Evolutionary conservation across 2,329 filamentous ascomycete species (phyloP).

Genomic region (Monosporascus cannonballus): DNA sequence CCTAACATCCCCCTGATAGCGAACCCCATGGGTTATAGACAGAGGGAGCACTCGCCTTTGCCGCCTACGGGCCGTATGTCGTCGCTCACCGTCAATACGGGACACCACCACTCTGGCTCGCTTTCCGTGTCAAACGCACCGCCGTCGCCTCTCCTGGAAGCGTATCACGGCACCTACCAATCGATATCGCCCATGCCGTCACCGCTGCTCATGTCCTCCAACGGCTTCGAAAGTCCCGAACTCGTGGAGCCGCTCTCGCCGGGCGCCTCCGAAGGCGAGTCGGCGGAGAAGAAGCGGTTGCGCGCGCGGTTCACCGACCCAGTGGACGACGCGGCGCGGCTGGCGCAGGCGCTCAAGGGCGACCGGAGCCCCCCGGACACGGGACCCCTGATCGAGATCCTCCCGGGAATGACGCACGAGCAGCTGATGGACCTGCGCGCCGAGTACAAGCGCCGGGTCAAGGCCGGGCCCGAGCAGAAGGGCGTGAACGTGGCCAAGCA

Average conservation of each 20-base stretch:
- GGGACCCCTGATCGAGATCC: slow-evolving; percentile 70
- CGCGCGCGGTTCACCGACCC: slow-evolving; percentile 80
- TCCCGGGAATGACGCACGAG: slow-evolving; percentile 78
- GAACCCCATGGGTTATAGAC: slow-evolving; percentile 29
- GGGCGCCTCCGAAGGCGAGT: slow-evolving; percentile 42
- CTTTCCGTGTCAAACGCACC: slow-evolving; percentile 54
- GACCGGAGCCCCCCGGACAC: slow-evolving; percentile 59
- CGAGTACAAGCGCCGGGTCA: slow-evolving; percentile 88
- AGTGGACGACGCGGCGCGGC: slow-evolving; percentile 66
- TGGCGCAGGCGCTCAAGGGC: slow-evolving; percentile 69
- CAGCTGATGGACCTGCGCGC: slow-evolving; percentile 80
- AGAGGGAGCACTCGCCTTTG: slow-evolving; percentile 37
- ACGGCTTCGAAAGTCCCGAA: slow-evolving; percentile 37
- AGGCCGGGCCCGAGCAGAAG: slow-evolving; percentile 64
- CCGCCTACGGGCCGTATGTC: slow-evolving; percentile 47
- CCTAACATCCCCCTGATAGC: slow-evolving; percentile 34
- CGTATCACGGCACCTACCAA: slow-evolving; percentile 91
- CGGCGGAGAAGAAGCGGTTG: slow-evolving; percentile 42
- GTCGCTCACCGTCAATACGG: slow-evolving; percentile 43
- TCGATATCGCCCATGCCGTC: slow-evolving; percentile 93
- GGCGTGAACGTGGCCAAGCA: slow-evolving; percentile 84
- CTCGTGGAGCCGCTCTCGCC: slow-evolving; percentile 47
- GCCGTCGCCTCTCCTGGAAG: slow-evolving; percentile 79
- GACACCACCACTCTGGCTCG: slow-evolving; percentile 30
- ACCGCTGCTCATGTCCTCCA: slow-evolving; percentile 55